Base-by-base conservation (phyloP, 345 rosid genomes). In the Raphanus sativus region DNA sequence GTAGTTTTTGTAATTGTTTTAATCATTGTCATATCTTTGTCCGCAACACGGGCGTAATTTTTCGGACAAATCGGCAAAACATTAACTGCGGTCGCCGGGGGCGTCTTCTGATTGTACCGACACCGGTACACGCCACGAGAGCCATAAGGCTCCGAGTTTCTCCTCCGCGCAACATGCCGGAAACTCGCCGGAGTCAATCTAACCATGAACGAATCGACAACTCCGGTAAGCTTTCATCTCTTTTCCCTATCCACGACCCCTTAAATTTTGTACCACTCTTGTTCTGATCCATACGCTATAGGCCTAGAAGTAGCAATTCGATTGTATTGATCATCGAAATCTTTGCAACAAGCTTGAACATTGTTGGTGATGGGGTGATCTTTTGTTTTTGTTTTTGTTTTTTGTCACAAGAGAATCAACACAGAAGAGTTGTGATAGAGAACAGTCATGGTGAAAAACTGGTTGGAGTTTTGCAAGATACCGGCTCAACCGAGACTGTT, bases 401-500 rank as follows among this genome's bases (percentile, higher is more conserved):
- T 28, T 24, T 8, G n/a, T 21, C 16, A 8, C 17, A 78, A 81
- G 84, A 45, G 59, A 67, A 29, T 17, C 78, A 70, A 2, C 81
- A 62, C 11, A 68, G 25, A 73, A 87, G 82, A 77, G 67, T 94
- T 50, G 75, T 85, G 9, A 71, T 94, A 58, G 78, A 65, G 82
- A 92, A 92, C 81, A 56, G 40, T 52, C 86, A 86, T 50, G 93
- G 95, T 2, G 90, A 94, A 77, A 94, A 87, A 70, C 97, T 94
- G 6, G 86, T 89, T 0, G 97, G 98, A 58, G 75, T 88, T 54
- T 85, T 92, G 32, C 97, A 86, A 32, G 92, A 92, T 60, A 90
- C 98, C 0, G 89, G 90, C 67, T 94, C 95, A 3, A 84, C 75
- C 62, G 88, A 89, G 75, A 84, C 88, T 73, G 93, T 92, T 21